Conservation (phyloP, 2,329 filamentous ascomycete genomes). For the Sporothrix dimorphospora region DNA sequence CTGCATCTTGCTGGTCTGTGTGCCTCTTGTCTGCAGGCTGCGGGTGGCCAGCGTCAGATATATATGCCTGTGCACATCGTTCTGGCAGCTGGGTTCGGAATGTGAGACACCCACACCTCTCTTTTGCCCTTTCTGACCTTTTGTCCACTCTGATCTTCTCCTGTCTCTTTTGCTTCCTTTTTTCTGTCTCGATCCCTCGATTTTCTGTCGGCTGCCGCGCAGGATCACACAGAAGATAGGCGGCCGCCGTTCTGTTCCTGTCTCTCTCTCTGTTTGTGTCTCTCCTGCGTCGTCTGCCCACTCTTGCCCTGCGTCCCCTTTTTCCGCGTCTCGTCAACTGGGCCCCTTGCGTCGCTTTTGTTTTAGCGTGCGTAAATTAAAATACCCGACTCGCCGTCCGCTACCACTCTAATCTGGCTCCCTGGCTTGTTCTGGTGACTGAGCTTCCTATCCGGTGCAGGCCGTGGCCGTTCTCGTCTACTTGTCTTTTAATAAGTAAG, state of each 20-base stretch:
- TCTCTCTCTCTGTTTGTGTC: neutral
- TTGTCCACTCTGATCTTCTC: neutral
- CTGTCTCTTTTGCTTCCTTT: neutral
- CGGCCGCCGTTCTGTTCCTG: neutral
- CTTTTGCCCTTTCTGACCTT: neutral
- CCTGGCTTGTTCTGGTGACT: neutral
- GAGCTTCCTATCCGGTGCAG: neutral
- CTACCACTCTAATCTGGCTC: conserved; percentile 6
- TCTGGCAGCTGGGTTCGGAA: conserved; percentile 19
- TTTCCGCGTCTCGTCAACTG: conserved; percentile 10
- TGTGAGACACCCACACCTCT: conserved; percentile 13
- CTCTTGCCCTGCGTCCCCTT: conserved; percentile 4
- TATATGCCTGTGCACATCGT: conserved; percentile 15
- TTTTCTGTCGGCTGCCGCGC: conserved; percentile 14
- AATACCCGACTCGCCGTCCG: conserved; percentile 20
- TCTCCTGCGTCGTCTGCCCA: neutral
- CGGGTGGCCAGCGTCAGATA: neutral
- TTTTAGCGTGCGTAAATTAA: conserved; percentile 26
- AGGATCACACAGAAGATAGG: neutral
- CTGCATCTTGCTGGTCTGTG: conserved; percentile 10
- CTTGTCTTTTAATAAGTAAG: neutral
- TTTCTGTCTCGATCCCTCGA: neutral
- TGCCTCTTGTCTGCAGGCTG: neutral
- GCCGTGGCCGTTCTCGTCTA: neutral
- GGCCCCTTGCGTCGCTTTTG: conserved; percentile 9